These are phyloP conservation scores for Endothia cerciana DNA, from an alignment of 2,329 filamentous ascomycete genomes.

Conservation along the genomic window DNA sequence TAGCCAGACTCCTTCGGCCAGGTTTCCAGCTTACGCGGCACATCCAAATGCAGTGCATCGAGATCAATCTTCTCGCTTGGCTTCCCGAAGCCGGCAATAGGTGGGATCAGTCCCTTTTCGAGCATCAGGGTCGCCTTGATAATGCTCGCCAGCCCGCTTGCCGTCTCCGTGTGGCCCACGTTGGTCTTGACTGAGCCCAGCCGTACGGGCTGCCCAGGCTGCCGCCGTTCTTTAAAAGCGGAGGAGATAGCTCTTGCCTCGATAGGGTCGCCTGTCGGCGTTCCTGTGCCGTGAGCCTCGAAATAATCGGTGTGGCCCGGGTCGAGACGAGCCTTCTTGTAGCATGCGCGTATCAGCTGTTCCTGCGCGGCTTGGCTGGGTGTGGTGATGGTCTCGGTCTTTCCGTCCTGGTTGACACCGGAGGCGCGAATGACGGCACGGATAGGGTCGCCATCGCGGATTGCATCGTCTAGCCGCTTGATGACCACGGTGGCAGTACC, in stretches of 20 bases:
- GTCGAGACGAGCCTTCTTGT: slow-evolving; percentile 35
- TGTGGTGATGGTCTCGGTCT: slow-evolving; percentile 29
- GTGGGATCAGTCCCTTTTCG: slow-evolving; percentile 33
- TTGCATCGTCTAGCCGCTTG: slow-evolving; percentile 7
- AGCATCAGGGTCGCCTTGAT: slow-evolving; percentile 26
- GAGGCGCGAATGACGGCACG: slow-evolving; percentile 33
- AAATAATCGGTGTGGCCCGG: slow-evolving; percentile 35
- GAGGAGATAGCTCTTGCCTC: slow-evolving; percentile 37
- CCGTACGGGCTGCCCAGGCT: slow-evolving; percentile 33
- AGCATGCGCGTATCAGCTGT: slow-evolving; percentile 39
- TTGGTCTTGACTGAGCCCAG: slow-evolving; percentile 42
- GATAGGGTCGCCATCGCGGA: background rate
- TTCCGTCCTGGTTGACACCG: slow-evolving; percentile 36
- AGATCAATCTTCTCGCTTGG: slow-evolving; percentile 18
- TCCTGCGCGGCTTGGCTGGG: slow-evolving; percentile 41
- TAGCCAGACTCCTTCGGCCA: slow-evolving; percentile 16
- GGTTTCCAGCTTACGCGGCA: slow-evolving; percentile 29
- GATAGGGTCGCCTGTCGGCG: slow-evolving; percentile 39
- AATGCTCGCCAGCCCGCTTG: slow-evolving; percentile 19
- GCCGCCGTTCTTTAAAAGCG: slow-evolving; percentile 14
- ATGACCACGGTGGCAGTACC: slow-evolving; percentile 2
- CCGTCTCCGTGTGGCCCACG: slow-evolving; percentile 25
- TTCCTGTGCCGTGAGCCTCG: slow-evolving; percentile 43
- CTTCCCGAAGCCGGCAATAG: slow-evolving; percentile 34
- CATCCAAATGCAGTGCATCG: slow-evolving; percentile 12